phyloP scores from a whole-genome alignment of 2,329 filamentous ascomycete species.

The Verticillium dahliae region DNA sequence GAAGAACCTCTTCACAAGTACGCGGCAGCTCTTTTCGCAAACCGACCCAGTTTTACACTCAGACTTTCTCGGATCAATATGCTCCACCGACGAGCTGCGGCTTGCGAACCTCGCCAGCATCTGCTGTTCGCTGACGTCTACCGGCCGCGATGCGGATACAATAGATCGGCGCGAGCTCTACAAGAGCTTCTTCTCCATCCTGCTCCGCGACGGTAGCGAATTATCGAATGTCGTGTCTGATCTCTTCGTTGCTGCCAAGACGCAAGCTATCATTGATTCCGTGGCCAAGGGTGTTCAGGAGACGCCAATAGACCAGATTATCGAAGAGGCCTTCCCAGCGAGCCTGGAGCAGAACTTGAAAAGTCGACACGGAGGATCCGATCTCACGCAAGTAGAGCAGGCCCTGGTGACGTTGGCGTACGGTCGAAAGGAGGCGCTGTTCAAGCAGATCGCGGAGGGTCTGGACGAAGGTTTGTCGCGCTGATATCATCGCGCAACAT shows the following conservation, averaged over 20 bases:
- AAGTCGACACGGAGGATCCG: constrained; percentile 21
- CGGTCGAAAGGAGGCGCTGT: constrained; percentile 24
- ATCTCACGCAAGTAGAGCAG: constrained; percentile 26
- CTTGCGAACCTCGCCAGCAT: constrained; percentile 44
- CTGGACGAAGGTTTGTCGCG: constrained; percentile 14
- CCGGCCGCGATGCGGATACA: neutral
- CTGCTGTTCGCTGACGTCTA: constrained; percentile 14
- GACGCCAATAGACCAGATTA: constrained; percentile 37
- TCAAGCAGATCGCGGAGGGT: constrained; percentile 23
- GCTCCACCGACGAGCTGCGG: constrained; percentile 30
- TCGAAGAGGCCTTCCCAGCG: constrained; percentile 49
- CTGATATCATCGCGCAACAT: too few relatives aligned
- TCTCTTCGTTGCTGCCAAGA: constrained; percentile 40
- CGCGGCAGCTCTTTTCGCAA: constrained; percentile 25
- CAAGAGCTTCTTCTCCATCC: constrained; percentile 33
- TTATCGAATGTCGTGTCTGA: constrained; percentile 33
- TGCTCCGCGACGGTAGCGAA: constrained; percentile 29
- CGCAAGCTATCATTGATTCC: constrained; percentile 44
- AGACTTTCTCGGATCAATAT: constrained; percentile 25
- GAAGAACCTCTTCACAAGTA: constrained; percentile 23
- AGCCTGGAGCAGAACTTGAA: constrained; percentile 45
- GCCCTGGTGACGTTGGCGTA: constrained; percentile 25
- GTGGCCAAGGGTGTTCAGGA: constrained; percentile 42
- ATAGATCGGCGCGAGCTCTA: constrained; percentile 23
- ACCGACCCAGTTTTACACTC: constrained; percentile 23